Percentiles rank a stretch among this genome's conserved stretches.
Conservation (phyloP, 331 rosid species). For the Malus hybrid region DNA sequence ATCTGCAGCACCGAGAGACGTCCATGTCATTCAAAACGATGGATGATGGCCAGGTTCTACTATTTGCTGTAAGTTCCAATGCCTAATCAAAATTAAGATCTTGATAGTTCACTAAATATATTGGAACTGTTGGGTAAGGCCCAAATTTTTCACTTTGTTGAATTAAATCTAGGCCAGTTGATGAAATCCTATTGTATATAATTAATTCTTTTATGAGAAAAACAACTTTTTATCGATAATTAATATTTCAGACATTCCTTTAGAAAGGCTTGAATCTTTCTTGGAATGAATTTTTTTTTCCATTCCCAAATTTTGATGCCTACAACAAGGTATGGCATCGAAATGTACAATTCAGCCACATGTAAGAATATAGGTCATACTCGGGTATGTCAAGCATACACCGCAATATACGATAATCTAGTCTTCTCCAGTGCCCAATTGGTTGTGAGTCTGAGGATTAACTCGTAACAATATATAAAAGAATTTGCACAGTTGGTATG, state of each 20-base stretch:
- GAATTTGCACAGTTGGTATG: background rate
- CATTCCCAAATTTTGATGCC: slow-evolving; percentile 1
- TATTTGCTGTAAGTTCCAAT: slow-evolving; percentile 72
- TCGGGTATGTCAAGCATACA: background rate
- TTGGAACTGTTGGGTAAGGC: background rate
- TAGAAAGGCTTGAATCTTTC: background rate
- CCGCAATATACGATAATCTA: background rate
- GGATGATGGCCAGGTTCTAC: slow-evolving; percentile 93
- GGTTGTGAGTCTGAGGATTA: background rate
- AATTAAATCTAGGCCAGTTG: background rate
- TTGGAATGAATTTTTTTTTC: background rate
- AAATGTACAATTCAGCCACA: background rate
- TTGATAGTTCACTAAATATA: background rate
- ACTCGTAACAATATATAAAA: background rate
- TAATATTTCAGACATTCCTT: background rate
- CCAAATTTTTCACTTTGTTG: background rate
- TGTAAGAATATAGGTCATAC: background rate
- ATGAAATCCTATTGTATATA: background rate
- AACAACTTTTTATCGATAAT: background rate
- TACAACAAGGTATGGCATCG: background rate
- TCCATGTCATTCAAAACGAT: slow-evolving; percentile 97
- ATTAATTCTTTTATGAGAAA: background rate
- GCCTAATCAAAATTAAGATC: background rate
- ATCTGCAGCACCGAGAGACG: slow-evolving; percentile 92
- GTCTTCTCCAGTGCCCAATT: background rate